phyloP scores from a whole-genome alignment of 257 asterid species.

The Ballota nigra region DNA sequence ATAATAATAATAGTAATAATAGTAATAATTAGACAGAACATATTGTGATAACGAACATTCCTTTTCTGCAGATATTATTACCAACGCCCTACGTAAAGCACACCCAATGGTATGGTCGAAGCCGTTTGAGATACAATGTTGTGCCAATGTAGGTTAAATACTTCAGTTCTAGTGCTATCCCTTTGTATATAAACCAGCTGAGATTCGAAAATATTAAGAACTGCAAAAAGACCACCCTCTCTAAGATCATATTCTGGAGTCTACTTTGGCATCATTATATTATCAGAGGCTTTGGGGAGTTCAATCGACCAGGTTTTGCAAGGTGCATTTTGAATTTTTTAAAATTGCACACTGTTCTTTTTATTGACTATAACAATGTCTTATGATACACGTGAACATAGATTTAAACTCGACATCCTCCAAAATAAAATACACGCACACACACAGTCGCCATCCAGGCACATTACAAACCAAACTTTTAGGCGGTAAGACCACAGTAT shows the following conservation, averaged over 20 bases:
- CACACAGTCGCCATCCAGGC: background rate
- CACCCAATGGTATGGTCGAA: background rate
- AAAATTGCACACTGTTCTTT: background rate
- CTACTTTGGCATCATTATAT: background rate
- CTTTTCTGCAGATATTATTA: conserved; percentile 69
- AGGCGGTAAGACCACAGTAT: conserved; percentile 41
- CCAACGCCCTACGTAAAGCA: conserved; percentile 46
- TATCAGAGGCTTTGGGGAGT: background rate
- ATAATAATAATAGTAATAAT: too few relatives aligned
- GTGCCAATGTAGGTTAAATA: background rate
- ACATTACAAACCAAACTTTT: conserved; percentile 7
- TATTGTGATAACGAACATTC: background rate
- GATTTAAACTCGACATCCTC: background rate
- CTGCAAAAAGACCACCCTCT: background rate
- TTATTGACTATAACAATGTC: background rate
- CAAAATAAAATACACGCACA: background rate
- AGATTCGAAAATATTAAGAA: background rate
- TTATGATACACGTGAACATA: background rate
- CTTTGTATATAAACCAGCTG: conserved; percentile 1
- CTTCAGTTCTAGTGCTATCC: background rate
- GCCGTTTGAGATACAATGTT: background rate
- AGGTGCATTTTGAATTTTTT: background rate
- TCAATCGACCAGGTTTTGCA: background rate
- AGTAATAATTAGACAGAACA: background rate
- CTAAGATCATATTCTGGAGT: background rate